A percentile compares a stretch with the other conserved stretches of the same genome.
phyloP scores from a whole-genome alignment of 2,329 filamentous ascomycete species.

The Pleomassaria siparia region DNA sequence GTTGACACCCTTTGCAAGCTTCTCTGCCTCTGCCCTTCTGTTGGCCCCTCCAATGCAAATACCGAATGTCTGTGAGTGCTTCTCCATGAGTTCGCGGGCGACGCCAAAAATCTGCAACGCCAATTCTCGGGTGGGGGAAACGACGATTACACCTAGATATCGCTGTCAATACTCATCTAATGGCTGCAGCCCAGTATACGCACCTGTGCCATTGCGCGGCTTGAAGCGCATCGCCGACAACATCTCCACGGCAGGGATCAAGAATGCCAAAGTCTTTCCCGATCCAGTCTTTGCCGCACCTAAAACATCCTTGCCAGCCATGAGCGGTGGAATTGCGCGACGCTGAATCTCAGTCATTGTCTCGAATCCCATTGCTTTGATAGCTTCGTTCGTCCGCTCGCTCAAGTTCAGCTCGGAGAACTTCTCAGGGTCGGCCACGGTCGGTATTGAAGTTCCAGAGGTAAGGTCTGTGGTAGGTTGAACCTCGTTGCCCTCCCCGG shows the following conservation, averaged over 20 bases:
- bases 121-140: slow-evolving; percentile 90
- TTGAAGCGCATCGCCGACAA: slow-evolving; percentile 88
- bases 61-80: slow-evolving; percentile 92
- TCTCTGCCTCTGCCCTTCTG: slow-evolving; percentile 85
- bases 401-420: slow-evolving; percentile 85
- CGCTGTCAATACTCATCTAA: slow-evolving; percentile 36
- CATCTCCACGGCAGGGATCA: slow-evolving; percentile 94
- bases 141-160: slow-evolving; percentile 76
- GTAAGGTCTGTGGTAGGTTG: slow-evolving; percentile 52
- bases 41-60: slow-evolving; percentile 97
- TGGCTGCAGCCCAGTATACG: neutral
- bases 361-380: slow-evolving; percentile 88
- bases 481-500: slow-evolving; percentile 32
- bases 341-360: slow-evolving; percentile 96
- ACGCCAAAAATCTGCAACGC: slow-evolving; percentile 97
- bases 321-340: slow-evolving; percentile 79
- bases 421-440: slow-evolving; percentile 64
- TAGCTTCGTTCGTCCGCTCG: slow-evolving; percentile 84
- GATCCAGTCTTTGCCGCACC: slow-evolving; percentile 95
- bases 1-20: slow-evolving; percentile 92
- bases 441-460: slow-evolving; percentile 59
- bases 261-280: slow-evolving; percentile 92
- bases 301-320: slow-evolving; percentile 88
- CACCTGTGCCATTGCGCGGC: slow-evolving; percentile 70
- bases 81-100: slow-evolving; percentile 85